Evolutionary conservation across 2,329 filamentous ascomycete species (phyloP), one percentile per base, ranked within the genome.

Genomic region (Fusarium miscanthi): DNA sequence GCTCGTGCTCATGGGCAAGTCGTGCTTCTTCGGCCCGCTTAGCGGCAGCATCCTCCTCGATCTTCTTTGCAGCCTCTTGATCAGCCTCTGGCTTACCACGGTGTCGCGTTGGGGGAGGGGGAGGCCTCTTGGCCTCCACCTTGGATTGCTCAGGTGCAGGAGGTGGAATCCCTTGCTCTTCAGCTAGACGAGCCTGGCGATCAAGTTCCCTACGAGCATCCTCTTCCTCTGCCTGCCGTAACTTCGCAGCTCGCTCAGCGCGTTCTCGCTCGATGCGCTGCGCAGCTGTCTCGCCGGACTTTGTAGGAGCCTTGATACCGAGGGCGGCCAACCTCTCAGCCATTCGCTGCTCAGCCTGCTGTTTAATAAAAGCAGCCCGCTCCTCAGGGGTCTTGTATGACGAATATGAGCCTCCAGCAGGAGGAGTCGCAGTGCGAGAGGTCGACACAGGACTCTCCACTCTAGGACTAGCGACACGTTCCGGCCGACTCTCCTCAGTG

Each of bases 331-430:
- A 89, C 67, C 96, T 92, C 82, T 98, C 96, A 40, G 96, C 95
- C 92, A 99, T 98, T 66, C 95, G 93, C 80, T 95, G 94, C 81
- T 98, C 95, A 13, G 96, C 97, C 81, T 98, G 95, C 81, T 98
- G 95, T 81, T 97, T 97, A 79, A 98, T 98, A 78, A 97, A 97
- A 9, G 95, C 94, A 40, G 97, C 94, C 61, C 96, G 90, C 78
- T 99, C 95, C 81, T 98, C 95, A 1, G 95, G 92, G 0, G 95
- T 97, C 82, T 93, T 94, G 81, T 96, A 97, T 8, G 94, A 89
- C 5, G 93, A 88, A 79, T 97, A 97, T 2, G 92, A 92, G 5
- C 90, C 89, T 35, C 89, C 88, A 25, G 85, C 85, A 27, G 88
- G 82, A 25, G 81, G 77, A 9, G 80, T 81, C n/a, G 79, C 77